These are phyloP conservation scores for Immersiella caudata DNA, from an alignment of 495 filamentous ascomycete genomes.

Conservation along the genomic window DNA sequence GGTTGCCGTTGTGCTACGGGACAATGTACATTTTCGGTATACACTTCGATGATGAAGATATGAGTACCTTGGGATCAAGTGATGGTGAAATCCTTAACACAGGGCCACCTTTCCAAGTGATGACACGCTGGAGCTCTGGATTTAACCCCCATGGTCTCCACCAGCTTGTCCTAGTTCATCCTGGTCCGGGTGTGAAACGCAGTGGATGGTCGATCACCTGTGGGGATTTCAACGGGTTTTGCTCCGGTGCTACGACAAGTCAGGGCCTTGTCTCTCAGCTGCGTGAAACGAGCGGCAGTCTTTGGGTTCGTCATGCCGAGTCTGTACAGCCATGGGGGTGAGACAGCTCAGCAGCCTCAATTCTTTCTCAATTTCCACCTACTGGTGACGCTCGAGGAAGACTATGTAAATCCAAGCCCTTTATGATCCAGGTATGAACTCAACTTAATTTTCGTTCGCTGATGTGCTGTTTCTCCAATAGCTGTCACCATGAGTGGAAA, in stretches of 20 bases:
- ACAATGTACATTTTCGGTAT: neutral
- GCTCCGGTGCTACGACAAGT: neutral
- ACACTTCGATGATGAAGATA: neutral
- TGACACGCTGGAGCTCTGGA: neutral
- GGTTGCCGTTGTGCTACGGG: neutral
- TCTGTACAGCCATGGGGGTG: too few species aligned
- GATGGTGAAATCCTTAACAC: neutral
- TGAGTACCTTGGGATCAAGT: neutral
- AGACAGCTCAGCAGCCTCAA: too few species aligned
- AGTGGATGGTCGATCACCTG: neutral
- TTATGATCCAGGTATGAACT: too few species aligned
- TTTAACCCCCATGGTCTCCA: neutral
- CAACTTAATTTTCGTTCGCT: too few species aligned
- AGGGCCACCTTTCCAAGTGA: neutral
- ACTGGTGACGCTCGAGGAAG: too few species aligned
- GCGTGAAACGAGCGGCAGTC: neutral
- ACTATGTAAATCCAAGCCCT: too few species aligned
- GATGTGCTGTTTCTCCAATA: neutral
- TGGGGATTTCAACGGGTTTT: neutral
- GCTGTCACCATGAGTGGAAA: neutral
- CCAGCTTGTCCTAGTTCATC: neutral
- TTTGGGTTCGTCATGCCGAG: too few species aligned
- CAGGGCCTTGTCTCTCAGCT: neutral
- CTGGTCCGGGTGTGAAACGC: neutral
- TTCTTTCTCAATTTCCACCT: too few species aligned